These are phyloP conservation scores for Pythium brachiatum DNA, from an alignment of 352 stramenopile species.

Conservation along the genomic window DNA sequence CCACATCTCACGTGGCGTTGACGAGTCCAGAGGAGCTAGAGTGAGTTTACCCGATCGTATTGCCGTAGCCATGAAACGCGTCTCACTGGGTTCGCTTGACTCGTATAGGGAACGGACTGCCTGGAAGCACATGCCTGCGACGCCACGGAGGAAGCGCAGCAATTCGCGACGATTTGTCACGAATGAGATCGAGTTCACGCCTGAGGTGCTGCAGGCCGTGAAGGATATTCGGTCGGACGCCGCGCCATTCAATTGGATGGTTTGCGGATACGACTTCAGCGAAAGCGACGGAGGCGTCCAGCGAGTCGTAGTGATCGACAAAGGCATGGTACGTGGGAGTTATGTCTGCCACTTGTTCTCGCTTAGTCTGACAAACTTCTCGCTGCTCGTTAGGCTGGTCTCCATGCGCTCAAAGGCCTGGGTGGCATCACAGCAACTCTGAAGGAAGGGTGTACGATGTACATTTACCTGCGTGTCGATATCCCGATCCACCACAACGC, in stretches of 20 bases:
- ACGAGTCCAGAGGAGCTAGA: slow-evolving; percentile 75
- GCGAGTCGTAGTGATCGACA: slow-evolving; percentile 77
- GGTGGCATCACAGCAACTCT: slow-evolving; percentile 72
- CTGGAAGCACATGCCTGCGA: slow-evolving; percentile 51
- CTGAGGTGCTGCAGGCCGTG: slow-evolving; percentile 63
- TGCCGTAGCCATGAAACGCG: neutral
- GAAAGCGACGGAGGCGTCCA: slow-evolving; percentile 61
- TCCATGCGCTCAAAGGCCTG: slow-evolving; percentile 82
- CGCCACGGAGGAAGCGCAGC: slow-evolving; percentile 56
- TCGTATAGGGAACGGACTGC: slow-evolving; percentile 53
- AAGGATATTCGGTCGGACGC: slow-evolving; percentile 80
- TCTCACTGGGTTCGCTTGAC: neutral
- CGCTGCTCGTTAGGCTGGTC: slow-evolving; percentile 44
- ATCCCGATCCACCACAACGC: slow-evolving; percentile 77
- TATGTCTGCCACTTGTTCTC: neutral
- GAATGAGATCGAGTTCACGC: slow-evolving; percentile 81
- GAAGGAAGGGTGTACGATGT: slow-evolving; percentile 81
- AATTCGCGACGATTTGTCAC: slow-evolving; percentile 72
- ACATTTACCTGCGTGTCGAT: slow-evolving; percentile 89
- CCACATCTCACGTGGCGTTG: slow-evolving; percentile 71
- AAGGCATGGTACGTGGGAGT: slow-evolving; percentile 64
- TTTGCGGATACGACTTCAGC: slow-evolving; percentile 73
- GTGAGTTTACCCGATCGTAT: slow-evolving; percentile 31
- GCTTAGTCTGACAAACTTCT: neutral
- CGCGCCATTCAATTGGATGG: slow-evolving; percentile 82